Evolutionary conservation across 768 basidiomycete species (phyloP).

Genomic region (Podaxis sp.): DNA sequence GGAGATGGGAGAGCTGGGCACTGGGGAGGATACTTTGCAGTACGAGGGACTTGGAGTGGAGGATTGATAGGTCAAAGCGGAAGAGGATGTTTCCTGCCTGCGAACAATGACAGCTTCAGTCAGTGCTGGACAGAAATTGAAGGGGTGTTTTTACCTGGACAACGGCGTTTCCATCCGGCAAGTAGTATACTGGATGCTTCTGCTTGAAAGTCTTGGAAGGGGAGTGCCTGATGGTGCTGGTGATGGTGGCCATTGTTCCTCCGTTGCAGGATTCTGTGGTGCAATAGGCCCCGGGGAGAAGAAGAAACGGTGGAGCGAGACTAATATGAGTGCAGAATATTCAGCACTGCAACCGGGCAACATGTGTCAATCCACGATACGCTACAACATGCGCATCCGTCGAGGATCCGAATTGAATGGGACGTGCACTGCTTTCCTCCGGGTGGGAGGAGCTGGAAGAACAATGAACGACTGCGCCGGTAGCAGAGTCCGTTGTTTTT

Average conservation of each 20-base stretch:
- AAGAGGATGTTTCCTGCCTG: slow-evolving; percentile 57
- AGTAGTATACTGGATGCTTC: slow-evolving; percentile 29
- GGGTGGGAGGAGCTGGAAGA: too few species aligned
- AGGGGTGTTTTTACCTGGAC: slow-evolving; percentile 24
- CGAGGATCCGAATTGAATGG: neutral
- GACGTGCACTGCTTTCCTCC: slow-evolving; percentile 3
- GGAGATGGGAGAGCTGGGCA: slow-evolving; percentile 21
- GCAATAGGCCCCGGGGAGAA: too few species aligned
- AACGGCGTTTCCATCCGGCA: slow-evolving; percentile 29
- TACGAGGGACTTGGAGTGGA: slow-evolving; percentile 33
- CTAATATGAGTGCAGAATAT: neutral
- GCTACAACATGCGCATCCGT: neutral
- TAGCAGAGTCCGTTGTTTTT: neutral
- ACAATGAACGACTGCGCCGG: neutral
- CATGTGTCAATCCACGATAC: neutral
- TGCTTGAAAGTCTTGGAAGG: neutral
- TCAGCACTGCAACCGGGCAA: neutral
- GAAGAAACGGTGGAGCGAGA: neutral
- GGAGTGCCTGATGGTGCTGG: neutral
- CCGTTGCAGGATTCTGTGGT: too few species aligned
- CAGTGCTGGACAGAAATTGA: neutral
- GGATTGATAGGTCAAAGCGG: slow-evolving; percentile 45
- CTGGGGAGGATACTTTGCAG: slow-evolving; percentile 33
- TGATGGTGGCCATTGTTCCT: neutral
- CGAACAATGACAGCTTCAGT: neutral